phyloP scores from a whole-genome alignment of 1,284 basidiomycete species.

The Sporisorium sorghi region DNA sequence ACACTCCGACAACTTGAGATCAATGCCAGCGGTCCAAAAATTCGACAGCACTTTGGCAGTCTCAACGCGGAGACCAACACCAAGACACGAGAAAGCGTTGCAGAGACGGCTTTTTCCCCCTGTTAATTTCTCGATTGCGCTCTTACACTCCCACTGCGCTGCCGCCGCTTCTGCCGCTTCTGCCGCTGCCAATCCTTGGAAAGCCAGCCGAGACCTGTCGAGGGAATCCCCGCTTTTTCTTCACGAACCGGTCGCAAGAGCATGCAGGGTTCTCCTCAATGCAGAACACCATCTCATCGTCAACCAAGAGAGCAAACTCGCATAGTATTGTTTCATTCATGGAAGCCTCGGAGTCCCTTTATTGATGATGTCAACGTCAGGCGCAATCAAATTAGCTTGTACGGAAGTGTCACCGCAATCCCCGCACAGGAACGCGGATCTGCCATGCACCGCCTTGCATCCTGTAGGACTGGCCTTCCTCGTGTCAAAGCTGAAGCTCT shows the following conservation, averaged over 20 bases:
- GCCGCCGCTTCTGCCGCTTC: too few species aligned
- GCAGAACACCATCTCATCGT: too few species aligned
- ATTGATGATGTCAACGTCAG: background rate
- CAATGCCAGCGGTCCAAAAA: slow-evolving; percentile 20
- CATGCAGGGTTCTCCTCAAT: too few species aligned
- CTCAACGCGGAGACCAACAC: background rate
- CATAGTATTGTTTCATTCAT: background rate
- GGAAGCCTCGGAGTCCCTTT: background rate
- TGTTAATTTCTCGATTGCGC: background rate
- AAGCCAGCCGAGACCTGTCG: background rate
- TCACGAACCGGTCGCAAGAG: too few species aligned
- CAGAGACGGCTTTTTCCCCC: too few species aligned
- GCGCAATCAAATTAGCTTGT: background rate
- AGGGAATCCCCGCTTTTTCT: too few species aligned
- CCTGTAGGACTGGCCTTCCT: background rate
- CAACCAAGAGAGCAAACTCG: too few species aligned
- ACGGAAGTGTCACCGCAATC: background rate
- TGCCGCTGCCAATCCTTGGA: background rate
- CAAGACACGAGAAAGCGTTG: too few species aligned
- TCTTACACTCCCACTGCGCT: background rate
- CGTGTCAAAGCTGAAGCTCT: too few species aligned
- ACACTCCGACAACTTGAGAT: slow-evolving; percentile 11
- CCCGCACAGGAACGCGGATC: background rate
- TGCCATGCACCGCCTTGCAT: background rate
- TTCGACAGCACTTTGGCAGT: background rate